Conservation (phyloP, 352 stramenopile genomes). For the Thalassiosira delicatula region DNA sequence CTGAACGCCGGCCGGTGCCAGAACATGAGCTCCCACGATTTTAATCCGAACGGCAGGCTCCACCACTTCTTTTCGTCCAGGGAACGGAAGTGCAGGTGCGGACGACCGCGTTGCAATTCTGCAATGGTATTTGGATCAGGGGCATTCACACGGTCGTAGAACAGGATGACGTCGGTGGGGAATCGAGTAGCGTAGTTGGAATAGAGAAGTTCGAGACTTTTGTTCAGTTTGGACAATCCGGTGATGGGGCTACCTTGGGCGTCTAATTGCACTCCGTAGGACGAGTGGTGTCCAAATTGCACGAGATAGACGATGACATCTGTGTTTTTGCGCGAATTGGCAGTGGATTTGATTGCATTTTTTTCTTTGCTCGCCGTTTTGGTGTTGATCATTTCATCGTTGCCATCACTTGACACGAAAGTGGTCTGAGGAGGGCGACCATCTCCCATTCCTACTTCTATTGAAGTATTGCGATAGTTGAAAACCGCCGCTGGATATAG, state of each 20-base stretch:
- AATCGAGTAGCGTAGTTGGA: conserved; percentile 37
- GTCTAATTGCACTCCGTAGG: conserved; percentile 42
- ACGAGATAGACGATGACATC: conserved; percentile 51
- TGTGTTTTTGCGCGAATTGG: background rate
- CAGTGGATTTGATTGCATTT: too few species aligned
- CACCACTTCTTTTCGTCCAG: conserved; percentile 37
- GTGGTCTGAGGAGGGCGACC: too few species aligned
- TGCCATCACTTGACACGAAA: too few species aligned
- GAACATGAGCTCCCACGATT: conserved; percentile 1
- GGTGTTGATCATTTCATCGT: too few species aligned
- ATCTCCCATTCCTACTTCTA: too few species aligned
- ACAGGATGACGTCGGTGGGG: conserved; percentile 39
- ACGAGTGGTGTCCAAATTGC: conserved; percentile 48
- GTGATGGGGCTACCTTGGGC: conserved; percentile 8
- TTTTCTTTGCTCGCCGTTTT: too few species aligned
- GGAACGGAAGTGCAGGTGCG: conserved; percentile 25
- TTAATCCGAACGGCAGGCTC: conserved; percentile 30
- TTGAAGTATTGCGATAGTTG: too few species aligned
- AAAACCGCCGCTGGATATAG: too few species aligned
- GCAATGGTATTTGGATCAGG: conserved; percentile 7
- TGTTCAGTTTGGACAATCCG: conserved; percentile 37
- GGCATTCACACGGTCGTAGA: conserved; percentile 20
- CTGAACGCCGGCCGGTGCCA: conserved; percentile 43
- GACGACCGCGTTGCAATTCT: conserved; percentile 5
- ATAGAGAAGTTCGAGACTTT: conserved; percentile 35